Evolutionary conservation across 106 monocot genomes (phyloP).

Genomic region (Triglochin maritima): DNA sequence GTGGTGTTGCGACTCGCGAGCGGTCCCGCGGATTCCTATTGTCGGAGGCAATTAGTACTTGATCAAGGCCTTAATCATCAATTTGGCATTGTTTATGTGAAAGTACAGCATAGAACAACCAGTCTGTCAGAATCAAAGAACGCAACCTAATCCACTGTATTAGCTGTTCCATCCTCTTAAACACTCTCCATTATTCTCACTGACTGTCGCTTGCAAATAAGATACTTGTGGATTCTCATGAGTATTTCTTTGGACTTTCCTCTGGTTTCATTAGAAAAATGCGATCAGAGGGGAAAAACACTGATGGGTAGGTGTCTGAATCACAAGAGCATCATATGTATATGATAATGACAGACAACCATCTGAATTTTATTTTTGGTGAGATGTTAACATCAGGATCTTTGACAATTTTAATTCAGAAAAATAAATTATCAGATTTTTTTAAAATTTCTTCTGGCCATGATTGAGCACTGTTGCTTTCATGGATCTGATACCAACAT

Average conservation of each 20-base stretch:
- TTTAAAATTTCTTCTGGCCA: neutral
- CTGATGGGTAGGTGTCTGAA: neutral
- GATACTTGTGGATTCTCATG: neutral
- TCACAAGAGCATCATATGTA: neutral
- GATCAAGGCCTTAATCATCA: no score
- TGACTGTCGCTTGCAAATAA: neutral
- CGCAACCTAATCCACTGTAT: neutral
- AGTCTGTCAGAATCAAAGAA: neutral
- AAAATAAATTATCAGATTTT: neutral
- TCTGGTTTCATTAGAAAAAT: neutral
- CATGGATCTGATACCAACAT: neutral
- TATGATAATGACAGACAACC: conserved; percentile 9
- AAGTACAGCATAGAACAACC: no score
- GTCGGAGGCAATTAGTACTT: neutral
- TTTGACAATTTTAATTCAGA: neutral
- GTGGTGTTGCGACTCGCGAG: neutral
- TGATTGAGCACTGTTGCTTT: neutral
- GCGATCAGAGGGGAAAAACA: neutral
- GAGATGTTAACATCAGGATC: neutral
- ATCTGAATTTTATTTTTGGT: neutral
- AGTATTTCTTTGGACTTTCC: neutral
- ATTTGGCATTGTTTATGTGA: no score
- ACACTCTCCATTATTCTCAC: neutral
- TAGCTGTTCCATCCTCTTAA: neutral
- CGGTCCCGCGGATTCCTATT: neutral